Conservation (phyloP, 2,329 filamentous ascomycete species). For the Diaporthe sp. region DNA sequence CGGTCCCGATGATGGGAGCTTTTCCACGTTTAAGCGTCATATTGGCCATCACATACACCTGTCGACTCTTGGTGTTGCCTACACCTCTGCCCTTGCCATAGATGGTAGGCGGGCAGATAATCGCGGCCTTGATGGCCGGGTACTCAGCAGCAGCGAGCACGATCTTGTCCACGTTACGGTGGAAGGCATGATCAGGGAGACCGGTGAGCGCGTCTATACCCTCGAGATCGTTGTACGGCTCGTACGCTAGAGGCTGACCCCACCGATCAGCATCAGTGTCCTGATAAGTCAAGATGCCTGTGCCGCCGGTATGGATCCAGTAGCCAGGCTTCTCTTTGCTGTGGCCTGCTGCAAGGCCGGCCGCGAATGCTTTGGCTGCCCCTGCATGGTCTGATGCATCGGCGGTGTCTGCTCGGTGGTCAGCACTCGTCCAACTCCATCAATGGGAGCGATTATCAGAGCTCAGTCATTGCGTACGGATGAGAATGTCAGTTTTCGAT, state of each 20-base stretch:
- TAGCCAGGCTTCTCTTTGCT: constrained; percentile 56
- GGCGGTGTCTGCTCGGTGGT: constrained; percentile 53
- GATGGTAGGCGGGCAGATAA: constrained; percentile 61
- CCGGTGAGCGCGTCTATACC: constrained; percentile 65
- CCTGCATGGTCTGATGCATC: constrained; percentile 57
- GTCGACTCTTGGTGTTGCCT: constrained; percentile 59
- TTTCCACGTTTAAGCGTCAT: constrained; percentile 54
- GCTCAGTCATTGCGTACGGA: constrained; percentile 50
- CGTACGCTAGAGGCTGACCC: constrained; percentile 55
- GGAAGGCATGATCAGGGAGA: constrained; percentile 66
- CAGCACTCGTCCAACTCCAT: neutral
- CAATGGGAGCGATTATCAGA: too few relatives aligned
- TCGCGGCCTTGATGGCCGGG: constrained; percentile 52
- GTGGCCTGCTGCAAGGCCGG: constrained; percentile 56
- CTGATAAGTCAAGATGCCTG: constrained; percentile 60
- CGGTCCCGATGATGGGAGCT: constrained; percentile 55
- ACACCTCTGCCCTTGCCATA: constrained; percentile 62
- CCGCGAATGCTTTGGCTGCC: constrained; percentile 55
- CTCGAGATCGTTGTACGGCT: constrained; percentile 68
- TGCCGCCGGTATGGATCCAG: constrained; percentile 62
- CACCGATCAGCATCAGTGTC: constrained; percentile 48
- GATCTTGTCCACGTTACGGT: constrained; percentile 76
- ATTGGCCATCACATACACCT: constrained; percentile 56
- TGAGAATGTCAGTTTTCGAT: constrained; percentile 59
- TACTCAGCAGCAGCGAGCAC: constrained; percentile 57